These are phyloP conservation scores for Corynascus novoguineensis DNA, from an alignment of 495 filamentous ascomycete genomes.

Conservation along the genomic window DNA sequence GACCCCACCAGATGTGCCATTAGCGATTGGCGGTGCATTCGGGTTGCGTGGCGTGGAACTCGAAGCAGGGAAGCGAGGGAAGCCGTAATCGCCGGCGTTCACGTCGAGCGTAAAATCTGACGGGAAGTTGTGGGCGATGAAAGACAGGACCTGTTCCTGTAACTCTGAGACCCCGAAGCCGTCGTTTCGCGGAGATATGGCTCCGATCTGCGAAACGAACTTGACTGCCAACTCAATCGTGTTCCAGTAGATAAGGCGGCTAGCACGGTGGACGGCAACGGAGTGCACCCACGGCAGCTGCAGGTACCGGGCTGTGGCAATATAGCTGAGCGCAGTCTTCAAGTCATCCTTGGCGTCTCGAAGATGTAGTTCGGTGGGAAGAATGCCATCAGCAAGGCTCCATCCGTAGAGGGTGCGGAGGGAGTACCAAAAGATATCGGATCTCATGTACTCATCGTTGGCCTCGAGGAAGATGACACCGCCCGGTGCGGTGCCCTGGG, in stretches of 20 bases:
- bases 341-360: constrained; percentile 37
- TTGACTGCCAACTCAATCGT: constrained; percentile 48
- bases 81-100: constrained; percentile 32
- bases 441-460: constrained; percentile 44
- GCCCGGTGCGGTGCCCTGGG: constrained; percentile 15
- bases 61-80: constrained; percentile 31
- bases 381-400: constrained; percentile 15
- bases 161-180: constrained; percentile 23
- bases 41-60: constrained; percentile 7
- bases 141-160: constrained; percentile 35
- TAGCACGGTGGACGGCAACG: constrained; percentile 44
- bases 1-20: constrained; percentile 28
- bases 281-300: constrained; percentile 39
- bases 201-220: constrained; percentile 28
- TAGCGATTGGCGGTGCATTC: constrained; percentile 28
- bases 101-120: constrained; percentile 45
- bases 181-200: constrained; percentile 22
- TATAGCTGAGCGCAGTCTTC: constrained; percentile 47
- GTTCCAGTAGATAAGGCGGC: constrained; percentile 45
- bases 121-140: constrained; percentile 45
- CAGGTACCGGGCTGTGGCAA: constrained; percentile 48
- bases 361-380: constrained; percentile 19
- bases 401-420: constrained; percentile 48
- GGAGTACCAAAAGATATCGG: constrained; percentile 44
- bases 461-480: constrained; percentile 39